Evolutionary conservation across 345 rosid species (phyloP).

Genomic region (Bretschneidera sinensis): DNA sequence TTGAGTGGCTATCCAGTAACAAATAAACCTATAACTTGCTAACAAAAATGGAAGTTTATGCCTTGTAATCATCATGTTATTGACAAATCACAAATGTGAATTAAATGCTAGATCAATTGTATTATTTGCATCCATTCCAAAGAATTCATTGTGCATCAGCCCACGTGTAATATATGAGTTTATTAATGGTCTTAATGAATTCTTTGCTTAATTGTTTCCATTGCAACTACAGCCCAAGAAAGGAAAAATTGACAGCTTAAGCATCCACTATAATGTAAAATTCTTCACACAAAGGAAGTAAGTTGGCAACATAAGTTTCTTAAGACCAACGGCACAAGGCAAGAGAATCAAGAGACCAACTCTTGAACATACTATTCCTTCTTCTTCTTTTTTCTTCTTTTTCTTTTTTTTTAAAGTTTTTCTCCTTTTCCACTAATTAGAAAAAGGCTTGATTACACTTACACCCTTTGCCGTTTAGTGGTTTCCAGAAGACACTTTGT

Average conservation of each 20-base stretch:
- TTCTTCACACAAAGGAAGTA: background rate
- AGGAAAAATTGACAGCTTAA: background rate
- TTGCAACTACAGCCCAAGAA: background rate
- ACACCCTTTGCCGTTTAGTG: too few species aligned
- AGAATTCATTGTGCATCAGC: too few species aligned
- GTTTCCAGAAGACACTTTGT: too few species aligned
- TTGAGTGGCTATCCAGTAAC: background rate
- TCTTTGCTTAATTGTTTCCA: too few species aligned
- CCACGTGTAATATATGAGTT: background rate
- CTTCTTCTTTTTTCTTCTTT: too few species aligned
- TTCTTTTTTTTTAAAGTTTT: too few species aligned
- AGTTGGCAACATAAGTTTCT: background rate
- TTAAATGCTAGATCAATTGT: background rate
- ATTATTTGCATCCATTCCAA: background rate
- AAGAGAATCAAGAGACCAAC: too few species aligned
- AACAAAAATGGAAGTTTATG: background rate
- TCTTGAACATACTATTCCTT: too few species aligned
- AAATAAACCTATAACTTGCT: background rate
- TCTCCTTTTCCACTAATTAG: too few species aligned
- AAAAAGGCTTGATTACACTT: too few species aligned
- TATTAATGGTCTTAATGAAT: too few species aligned
- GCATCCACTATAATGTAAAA: background rate
- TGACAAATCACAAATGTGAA: background rate
- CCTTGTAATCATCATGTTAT: slow-evolving; percentile 1
- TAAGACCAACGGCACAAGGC: background rate